phyloP scores from a whole-genome alignment of 805 yeast genomes.

The Candida stauntonica region DNA sequence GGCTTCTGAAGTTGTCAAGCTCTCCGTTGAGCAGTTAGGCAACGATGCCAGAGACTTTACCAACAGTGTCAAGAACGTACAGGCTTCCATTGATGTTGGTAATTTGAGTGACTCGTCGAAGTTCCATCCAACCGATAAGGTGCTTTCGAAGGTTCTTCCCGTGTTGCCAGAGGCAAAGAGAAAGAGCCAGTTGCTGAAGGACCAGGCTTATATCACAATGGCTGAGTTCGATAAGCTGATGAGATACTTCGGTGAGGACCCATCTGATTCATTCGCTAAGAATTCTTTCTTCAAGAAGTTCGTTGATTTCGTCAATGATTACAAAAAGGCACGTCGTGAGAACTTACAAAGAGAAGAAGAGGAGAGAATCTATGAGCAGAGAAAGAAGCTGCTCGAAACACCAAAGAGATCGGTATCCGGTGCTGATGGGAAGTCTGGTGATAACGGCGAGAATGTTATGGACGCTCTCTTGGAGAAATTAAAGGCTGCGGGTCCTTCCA shows the following conservation, averaged over 20 bases:
- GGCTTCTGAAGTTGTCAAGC: conserved; percentile 50
- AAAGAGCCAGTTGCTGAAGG: conserved; percentile 45
- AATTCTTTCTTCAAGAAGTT: conserved; percentile 61
- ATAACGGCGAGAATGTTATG: conserved; percentile 54
- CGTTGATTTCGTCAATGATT: conserved; percentile 53
- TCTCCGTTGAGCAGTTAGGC: conserved; percentile 59
- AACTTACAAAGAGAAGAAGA: conserved; percentile 68
- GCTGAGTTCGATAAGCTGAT: conserved; percentile 53
- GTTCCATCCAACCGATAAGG: conserved; percentile 64
- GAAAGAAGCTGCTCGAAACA: conserved; percentile 52
- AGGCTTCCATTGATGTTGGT: conserved; percentile 54
- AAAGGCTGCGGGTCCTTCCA: conserved; percentile 78
- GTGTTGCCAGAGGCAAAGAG: conserved; percentile 51
- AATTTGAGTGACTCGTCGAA: conserved; percentile 56
- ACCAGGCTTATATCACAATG: conserved; percentile 47
- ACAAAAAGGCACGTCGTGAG: conserved; percentile 60
- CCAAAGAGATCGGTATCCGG: conserved; percentile 23
- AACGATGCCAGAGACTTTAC: conserved; percentile 54
- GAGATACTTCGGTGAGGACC: conserved; percentile 71
- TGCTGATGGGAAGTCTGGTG: conserved; percentile 32
- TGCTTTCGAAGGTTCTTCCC: conserved; percentile 50
- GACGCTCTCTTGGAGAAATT: conserved; percentile 83
- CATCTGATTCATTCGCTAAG: conserved; percentile 45
- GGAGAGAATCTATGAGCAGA: conserved; percentile 55
- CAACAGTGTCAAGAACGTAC: conserved; percentile 46